Percentiles rank a stretch among this genome's conserved stretches.
Evolutionary conservation across 2,329 filamentous ascomycete species (phyloP).

Genomic region (Microdochium bolleyi): DNA sequence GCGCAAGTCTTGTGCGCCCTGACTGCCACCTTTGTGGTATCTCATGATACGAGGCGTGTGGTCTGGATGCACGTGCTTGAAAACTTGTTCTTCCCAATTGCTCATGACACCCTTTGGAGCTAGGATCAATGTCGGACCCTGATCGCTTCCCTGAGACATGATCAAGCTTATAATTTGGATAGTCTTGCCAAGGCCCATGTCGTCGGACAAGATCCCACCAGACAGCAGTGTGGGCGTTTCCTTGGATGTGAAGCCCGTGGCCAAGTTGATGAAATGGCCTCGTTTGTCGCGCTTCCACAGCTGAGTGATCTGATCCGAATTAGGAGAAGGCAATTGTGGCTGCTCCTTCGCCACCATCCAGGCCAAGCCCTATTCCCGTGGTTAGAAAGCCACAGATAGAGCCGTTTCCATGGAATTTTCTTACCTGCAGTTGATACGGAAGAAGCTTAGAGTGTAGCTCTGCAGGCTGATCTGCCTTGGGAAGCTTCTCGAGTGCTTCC

Average conservation of each 20-base stretch:
- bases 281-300: conserved; percentile 59
- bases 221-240: conserved; percentile 57
- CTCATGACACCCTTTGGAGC: conserved; percentile 82
- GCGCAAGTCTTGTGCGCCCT: conserved; percentile 45
- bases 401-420: conserved; percentile 2
- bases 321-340: conserved; percentile 52
- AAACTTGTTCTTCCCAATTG: conserved; percentile 79
- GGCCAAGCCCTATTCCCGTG: conserved; percentile 55
- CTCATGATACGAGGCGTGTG: conserved; percentile 58
- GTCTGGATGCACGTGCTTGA: conserved; percentile 60
- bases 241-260: conserved; percentile 58
- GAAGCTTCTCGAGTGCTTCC: conserved; percentile 61
- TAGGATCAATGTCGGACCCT: conserved; percentile 67
- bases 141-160: conserved; percentile 38
- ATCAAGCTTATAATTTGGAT: conserved; percentile 79
- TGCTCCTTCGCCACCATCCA: conserved; percentile 77
- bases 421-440: conserved; percentile 65
- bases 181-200: conserved; percentile 91
- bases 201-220: conserved; percentile 81
- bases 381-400: conserved; percentile 1
- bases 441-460: conserved; percentile 60
- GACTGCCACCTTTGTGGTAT: conserved; percentile 54
- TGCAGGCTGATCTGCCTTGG: conserved; percentile 61
- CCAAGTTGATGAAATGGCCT: conserved; percentile 55
- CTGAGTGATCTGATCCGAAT: conserved; percentile 59